These are phyloP conservation scores for Vigna reflexopilosa DNA, from an alignment of 306 rosid species.

Conservation along the genomic window DNA sequence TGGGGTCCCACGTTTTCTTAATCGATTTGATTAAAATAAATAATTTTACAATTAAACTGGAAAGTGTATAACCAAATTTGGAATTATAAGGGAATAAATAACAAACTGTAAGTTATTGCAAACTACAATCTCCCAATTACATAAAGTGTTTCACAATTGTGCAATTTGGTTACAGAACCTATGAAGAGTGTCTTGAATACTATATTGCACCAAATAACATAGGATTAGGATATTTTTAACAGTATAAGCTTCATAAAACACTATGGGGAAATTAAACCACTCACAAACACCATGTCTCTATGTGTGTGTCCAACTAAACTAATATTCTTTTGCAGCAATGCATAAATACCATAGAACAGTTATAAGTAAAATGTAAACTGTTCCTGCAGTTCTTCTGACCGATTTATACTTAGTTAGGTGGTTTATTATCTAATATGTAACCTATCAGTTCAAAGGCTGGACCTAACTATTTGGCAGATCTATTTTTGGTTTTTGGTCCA, in stretches of 20 bases:
- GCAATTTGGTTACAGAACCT: not conserved
- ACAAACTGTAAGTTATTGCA: not conserved
- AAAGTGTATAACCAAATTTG: not conserved
- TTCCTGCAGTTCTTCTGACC: not conserved
- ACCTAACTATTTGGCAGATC: not conserved
- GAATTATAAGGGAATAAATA: not conserved
- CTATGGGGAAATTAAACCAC: not conserved
- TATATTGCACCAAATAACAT: not conserved
- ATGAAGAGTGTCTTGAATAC: not conserved
- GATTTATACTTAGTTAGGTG: not conserved
- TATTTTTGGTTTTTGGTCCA: not conserved
- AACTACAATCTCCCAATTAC: not conserved
- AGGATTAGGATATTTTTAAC: no score
- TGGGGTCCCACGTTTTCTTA: not conserved
- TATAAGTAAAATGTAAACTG: not conserved
- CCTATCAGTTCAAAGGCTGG: not conserved
- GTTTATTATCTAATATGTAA: not conserved
- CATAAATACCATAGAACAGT: not conserved
- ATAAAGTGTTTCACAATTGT: not conserved
- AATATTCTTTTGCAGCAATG: not conserved
- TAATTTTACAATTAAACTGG: not conserved
- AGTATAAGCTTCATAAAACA: no score
- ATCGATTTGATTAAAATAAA: no score
- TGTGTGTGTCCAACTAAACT: not conserved
- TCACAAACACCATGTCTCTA: not conserved